Evolutionary conservation across 1,284 basidiomycete genomes (phyloP), one percentile per base, ranked within the genome.

Genomic region (Kalmanozyma brasiliensis): DNA sequence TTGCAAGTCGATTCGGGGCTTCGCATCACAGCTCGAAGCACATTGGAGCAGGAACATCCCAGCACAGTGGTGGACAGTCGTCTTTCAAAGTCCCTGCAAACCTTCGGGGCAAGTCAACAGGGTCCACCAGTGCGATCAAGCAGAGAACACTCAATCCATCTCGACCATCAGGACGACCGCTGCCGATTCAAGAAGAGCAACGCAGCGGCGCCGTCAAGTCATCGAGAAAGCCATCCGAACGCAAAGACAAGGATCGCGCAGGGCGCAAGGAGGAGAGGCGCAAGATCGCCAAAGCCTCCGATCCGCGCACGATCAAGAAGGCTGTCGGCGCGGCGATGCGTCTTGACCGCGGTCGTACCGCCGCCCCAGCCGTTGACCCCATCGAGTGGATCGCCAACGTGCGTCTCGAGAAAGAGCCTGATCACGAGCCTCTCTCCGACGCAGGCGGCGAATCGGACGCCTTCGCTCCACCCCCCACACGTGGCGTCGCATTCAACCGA

Each of bases 361-460:
- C 62, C 8, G 67, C 57, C 13, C 51, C 67, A 2, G 58, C 58
- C 2, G 62, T 71, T 8, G 74, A 77, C 19, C 66, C 74, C 13
- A 55, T 76, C 24, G 71, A 67, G 14, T 74, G 70, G 74, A 76
- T 78, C 30, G 60, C 73, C 34, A 70, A 76, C 26, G 72, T 74
- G 23, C 52, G 70, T 1, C 52, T 76, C 29, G 65, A 70, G 29
- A 68, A 74, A 38, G 59, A 74, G n/a, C 37, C 40, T 14, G 46
- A 47, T 26, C 24, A 52, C 17, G 59, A 59, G 30, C 32, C 37
- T 23, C 29, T 49, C 0, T 53, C 53, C 11, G 61, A 65, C 19
- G 62, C n/a, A n/a, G n/a, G n/a, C n/a, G n/a, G n/a, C n/a, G n/a
- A n/a, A n/a, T n/a, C n/a, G n/a, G n/a, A n/a, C n/a, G n/a, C n/a